Conservation (phyloP, 2,329 filamentous ascomycete species). For the Knoxdaviesia capensis region DNA sequence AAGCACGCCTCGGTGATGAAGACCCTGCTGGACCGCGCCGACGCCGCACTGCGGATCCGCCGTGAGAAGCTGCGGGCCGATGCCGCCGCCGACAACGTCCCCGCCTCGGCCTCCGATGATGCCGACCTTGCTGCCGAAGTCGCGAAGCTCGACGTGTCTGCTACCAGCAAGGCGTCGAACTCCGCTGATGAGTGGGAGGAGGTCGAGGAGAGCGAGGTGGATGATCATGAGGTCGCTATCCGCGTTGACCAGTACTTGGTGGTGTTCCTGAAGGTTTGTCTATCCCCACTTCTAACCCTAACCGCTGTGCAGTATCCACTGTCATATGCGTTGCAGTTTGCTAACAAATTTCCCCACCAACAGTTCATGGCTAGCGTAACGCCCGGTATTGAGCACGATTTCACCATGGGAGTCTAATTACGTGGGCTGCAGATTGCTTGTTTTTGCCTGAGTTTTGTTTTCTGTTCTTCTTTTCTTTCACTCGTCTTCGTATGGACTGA, state of each 20-base stretch:
- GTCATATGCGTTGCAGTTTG: neutral
- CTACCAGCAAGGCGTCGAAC: conserved; percentile 19
- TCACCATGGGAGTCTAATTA: conserved; percentile 74
- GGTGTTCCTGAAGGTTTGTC: conserved; percentile 63
- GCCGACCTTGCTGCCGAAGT: conserved; percentile 71
- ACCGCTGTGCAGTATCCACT: neutral
- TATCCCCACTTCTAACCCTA: neutral
- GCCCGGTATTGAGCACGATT: conserved; percentile 92
- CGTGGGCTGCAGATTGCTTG: no score
- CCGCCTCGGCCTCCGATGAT: conserved; percentile 38
- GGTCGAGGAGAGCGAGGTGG: conserved; percentile 36
- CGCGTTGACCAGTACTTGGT: conserved; percentile 78
- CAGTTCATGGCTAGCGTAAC: conserved; percentile 75
- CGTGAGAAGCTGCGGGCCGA: conserved; percentile 57
- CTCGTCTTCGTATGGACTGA: no score
- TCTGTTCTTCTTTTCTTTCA: no score
- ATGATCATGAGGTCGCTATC: conserved; percentile 58
- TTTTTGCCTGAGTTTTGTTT: no score
- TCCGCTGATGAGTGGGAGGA: conserved; percentile 44
- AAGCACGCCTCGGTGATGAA: conserved; percentile 98
- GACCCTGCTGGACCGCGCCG: conserved; percentile 81
- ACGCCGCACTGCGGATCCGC: conserved; percentile 76
- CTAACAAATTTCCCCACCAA: conserved; percentile 8
- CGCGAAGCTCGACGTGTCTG: conserved; percentile 37
- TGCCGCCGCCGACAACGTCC: conserved; percentile 16